These are phyloP conservation scores for Tetrahymena elliotti DNA, from an alignment of 73 alveolate species.

Conservation along the genomic window DNA sequence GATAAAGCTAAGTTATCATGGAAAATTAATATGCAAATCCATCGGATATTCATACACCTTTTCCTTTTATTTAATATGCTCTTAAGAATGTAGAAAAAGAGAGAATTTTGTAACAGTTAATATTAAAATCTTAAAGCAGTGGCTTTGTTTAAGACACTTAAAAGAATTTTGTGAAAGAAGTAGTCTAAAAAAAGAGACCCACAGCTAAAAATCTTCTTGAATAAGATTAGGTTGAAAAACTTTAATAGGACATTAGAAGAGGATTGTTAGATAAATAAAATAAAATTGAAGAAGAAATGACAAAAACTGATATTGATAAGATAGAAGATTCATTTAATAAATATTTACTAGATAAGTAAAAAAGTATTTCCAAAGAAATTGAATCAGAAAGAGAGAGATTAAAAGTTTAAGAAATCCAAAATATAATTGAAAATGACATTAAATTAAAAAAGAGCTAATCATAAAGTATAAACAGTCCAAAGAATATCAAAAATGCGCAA, in stretches of 20 bases:
- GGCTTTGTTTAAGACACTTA: neutral
- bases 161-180: neutral
- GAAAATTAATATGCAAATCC: neutral
- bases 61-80: neutral
- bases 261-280: neutral
- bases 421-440: neutral
- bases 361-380: neutral
- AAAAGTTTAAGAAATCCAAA: neutral
- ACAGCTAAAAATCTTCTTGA: neutral
- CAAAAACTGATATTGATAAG: neutral
- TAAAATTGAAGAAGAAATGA: neutral
- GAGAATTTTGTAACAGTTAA: neutral
- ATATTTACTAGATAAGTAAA: neutral
- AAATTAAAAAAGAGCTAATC: neutral
- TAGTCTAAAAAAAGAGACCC: neutral
- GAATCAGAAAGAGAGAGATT: neutral
- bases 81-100: neutral
- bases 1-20: neutral
- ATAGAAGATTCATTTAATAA: neutral
- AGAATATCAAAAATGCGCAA: no score
- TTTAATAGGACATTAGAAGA: neutral
- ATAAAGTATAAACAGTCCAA: no score
- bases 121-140: neutral
- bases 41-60: neutral
- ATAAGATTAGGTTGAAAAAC: neutral